phyloP scores from a whole-genome alignment of 495 filamentous ascomycete species.

The Penicillium psychrofluorescens region DNA sequence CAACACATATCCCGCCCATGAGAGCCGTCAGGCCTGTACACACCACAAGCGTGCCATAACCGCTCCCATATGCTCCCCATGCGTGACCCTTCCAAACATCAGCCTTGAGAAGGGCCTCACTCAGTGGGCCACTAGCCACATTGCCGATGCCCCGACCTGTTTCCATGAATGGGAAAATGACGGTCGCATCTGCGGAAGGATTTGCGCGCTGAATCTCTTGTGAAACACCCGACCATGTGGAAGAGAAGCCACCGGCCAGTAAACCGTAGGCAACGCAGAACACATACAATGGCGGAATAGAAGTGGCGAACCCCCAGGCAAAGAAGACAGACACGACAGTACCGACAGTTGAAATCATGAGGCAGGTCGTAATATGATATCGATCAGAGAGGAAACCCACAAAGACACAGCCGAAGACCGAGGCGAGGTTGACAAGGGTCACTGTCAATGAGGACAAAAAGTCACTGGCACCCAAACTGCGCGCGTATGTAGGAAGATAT shows the following conservation, averaged over 20 bases:
- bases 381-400: constrained; percentile 51
- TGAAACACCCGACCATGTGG: constrained; percentile 51
- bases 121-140: constrained; percentile 48
- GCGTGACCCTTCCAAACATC: constrained; percentile 9
- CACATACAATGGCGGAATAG: constrained; percentile 15
- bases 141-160: constrained; percentile 57
- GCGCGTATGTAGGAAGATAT: constrained; percentile 31
- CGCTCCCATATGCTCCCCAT: constrained; percentile 26
- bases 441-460: constrained; percentile 36
- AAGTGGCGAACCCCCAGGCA: constrained; percentile 48
- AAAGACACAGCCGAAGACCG: constrained; percentile 44
- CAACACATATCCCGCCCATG: constrained; percentile 26
- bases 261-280: constrained; percentile 58
- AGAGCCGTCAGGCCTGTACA: constrained; percentile 36
- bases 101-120: constrained; percentile 20
- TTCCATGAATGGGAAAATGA: constrained; percentile 52
- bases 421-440: constrained; percentile 42
- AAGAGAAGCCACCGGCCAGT: constrained; percentile 50
- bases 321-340: constrained; percentile 50
- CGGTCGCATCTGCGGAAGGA: constrained; percentile 34
- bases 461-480: constrained; percentile 26
- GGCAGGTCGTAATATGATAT: constrained; percentile 47
- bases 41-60: constrained; percentile 30
- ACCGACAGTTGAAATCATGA: constrained; percentile 47
- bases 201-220: constrained; percentile 36